Percentiles rank a stretch among this genome's conserved stretches.
Conservation (phyloP, 176 grass and related monocot species). For the Musa troglodytarum region DNA sequence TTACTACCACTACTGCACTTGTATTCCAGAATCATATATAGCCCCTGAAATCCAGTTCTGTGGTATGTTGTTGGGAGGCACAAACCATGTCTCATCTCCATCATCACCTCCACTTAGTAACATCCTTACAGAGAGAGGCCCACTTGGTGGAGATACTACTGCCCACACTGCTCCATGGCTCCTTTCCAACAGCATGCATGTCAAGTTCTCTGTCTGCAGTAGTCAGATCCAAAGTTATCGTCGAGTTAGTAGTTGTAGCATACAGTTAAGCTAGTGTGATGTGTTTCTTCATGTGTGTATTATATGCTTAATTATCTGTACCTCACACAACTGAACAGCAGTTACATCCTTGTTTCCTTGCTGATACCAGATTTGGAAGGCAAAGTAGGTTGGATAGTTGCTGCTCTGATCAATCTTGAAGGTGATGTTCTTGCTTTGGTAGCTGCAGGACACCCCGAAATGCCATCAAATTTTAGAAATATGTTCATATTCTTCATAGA, state of each 20-base stretch:
- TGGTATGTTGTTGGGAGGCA: conserved; percentile 42
- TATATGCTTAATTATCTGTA: not conserved
- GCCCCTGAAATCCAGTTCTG: conserved; percentile 56
- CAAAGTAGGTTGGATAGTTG: conserved; percentile 45
- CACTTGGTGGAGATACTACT: conserved; percentile 36
- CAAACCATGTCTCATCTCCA: conserved; percentile 29
- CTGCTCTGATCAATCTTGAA: conserved; percentile 55
- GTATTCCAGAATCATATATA: conserved; percentile 58
- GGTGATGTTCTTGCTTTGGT: conserved; percentile 46
- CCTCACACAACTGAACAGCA: conserved; percentile 55
- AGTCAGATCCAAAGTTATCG: not conserved
- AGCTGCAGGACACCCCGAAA: conserved; percentile 45
- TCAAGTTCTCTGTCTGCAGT: conserved; percentile 49
- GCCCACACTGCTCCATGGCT: conserved; percentile 58
- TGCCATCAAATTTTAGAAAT: not conserved
- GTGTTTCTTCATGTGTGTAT: not conserved
- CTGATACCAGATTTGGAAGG: conserved; percentile 64
- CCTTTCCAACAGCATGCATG: conserved; percentile 50
- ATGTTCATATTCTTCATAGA: not conserved
- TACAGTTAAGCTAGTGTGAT: not conserved
- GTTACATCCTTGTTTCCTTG: conserved; percentile 49
- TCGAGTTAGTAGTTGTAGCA: not conserved
- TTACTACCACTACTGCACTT: conserved; percentile 22
- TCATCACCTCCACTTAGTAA: conserved; percentile 30
- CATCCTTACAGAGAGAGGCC: conserved; percentile 56